These are phyloP conservation scores for Pelargonium citronellum DNA, from an alignment of 441 rosid species.

Conservation along the genomic window DNA sequence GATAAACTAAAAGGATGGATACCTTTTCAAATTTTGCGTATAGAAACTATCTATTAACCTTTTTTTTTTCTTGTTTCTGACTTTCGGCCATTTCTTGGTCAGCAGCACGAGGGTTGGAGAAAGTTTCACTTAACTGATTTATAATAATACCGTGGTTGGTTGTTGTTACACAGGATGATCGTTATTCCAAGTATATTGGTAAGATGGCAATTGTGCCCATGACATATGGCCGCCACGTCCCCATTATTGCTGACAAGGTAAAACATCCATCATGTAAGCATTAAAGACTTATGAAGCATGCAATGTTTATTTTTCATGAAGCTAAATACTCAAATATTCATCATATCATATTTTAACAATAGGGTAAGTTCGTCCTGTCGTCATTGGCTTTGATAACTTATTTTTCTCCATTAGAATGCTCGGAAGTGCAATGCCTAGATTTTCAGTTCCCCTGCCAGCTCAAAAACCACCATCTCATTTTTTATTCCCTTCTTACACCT, in stretches of 20 bases:
- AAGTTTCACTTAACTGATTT: constrained; percentile 15
- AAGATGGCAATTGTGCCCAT: constrained; percentile 88
- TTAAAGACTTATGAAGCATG: constrained; percentile 7
- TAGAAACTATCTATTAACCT: neutral
- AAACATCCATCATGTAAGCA: constrained; percentile 14
- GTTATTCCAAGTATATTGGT: constrained; percentile 79
- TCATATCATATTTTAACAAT: neutral
- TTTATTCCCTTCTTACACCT: constrained; percentile 1
- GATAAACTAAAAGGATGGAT: neutral
- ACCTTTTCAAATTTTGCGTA: neutral
- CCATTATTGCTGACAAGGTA: constrained; percentile 83
- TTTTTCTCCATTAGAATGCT: neutral
- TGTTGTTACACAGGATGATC: constrained; percentile 62
- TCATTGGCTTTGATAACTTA: neutral
- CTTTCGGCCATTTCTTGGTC: neutral
- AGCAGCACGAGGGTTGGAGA: neutral
- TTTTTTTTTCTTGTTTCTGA: neutral
- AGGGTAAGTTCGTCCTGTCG: neutral
- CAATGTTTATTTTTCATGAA: constrained; percentile 5
- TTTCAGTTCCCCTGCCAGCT: neutral
- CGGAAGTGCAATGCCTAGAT: neutral
- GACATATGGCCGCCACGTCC: constrained; percentile 98
- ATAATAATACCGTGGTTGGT: constrained; percentile 13
- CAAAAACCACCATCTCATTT: constrained; percentile 3
- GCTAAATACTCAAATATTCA: neutral